Conservation (phyloP, 306 rosid genomes). For the Cercis canadensis region DNA sequence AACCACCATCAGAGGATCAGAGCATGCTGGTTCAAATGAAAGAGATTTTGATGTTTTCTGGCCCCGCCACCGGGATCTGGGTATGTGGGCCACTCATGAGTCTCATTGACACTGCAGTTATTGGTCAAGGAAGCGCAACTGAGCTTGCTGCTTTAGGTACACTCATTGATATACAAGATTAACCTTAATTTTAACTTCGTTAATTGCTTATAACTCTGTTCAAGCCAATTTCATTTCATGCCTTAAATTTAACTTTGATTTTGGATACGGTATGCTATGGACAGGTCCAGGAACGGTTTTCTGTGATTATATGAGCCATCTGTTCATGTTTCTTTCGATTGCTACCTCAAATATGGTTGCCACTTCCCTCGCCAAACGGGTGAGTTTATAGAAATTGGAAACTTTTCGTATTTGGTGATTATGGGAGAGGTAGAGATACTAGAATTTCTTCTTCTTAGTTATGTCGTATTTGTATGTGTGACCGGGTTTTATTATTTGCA, state of each 20-base stretch:
- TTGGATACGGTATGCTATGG: background rate
- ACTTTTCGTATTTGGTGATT: too few species aligned
- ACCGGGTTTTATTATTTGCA: too few species aligned
- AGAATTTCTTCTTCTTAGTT: too few species aligned
- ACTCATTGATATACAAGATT: too few species aligned
- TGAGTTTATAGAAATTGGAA: background rate
- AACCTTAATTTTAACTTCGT: too few species aligned
- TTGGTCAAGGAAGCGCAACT: conserved; percentile 38
- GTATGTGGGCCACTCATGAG: conserved; percentile 46
- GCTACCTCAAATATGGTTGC: conserved; percentile 39
- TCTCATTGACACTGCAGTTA: conserved; percentile 40
- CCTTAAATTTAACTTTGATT: background rate
- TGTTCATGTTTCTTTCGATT: conserved; percentile 35
- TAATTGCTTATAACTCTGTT: too few species aligned
- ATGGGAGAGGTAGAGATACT: too few species aligned
- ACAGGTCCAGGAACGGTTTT: conserved; percentile 32
- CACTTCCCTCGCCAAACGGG: conserved; percentile 35
- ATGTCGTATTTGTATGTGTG: too few species aligned
- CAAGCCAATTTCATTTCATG: too few species aligned
- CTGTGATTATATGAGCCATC: conserved; percentile 32
- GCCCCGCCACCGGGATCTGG: conserved; percentile 46
- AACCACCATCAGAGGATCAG: conserved; percentile 10
- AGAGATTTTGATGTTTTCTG: conserved; percentile 43
- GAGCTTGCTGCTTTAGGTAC: conserved; percentile 50
- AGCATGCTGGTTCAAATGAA: conserved; percentile 37